Conservation (phyloP, 1,139 yeast species). For the Geotrichum carabidarum region DNA sequence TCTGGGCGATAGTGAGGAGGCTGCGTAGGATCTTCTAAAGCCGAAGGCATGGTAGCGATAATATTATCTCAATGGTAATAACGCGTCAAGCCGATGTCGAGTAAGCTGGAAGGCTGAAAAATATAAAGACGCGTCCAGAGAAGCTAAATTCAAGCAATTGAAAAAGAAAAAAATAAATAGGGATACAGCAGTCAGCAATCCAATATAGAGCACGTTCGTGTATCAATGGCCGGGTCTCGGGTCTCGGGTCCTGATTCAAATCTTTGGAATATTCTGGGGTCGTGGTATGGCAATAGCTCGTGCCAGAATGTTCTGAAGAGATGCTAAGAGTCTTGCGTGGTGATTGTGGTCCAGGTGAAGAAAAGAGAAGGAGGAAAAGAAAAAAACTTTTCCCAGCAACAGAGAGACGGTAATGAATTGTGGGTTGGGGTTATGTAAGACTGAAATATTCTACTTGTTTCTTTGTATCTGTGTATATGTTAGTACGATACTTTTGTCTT, state of each 20-base stretch:
- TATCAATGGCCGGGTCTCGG: not conserved
- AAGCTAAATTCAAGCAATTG: not conserved
- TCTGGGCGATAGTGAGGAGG: conserved; percentile 44
- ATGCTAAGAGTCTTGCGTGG: conserved; percentile 4
- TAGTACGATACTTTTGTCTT: too few species aligned
- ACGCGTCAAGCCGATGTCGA: not conserved
- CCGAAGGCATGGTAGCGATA: conserved; percentile 35
- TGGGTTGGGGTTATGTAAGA: not conserved
- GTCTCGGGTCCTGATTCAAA: not conserved
- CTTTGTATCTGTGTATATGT: too few species aligned
- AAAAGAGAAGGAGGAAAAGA: conserved; percentile 5
- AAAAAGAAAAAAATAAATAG: not conserved
- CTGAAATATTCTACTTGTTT: not conserved
- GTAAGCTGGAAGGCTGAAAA: not conserved
- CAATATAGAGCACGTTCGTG: too few species aligned
- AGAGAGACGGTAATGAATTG: not conserved
- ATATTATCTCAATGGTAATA: not conserved
- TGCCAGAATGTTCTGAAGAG: conserved; percentile 12
- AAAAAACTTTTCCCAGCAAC: not conserved
- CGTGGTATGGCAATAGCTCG: conserved; percentile 8
- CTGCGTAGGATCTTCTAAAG: conserved; percentile 42
- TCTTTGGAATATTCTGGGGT: not conserved
- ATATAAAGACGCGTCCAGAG: not conserved
- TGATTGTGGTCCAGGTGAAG: conserved; percentile 12
- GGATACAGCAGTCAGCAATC: not conserved